These are phyloP conservation scores for Volvox carteri DNA, from an alignment of 163 green algal species.

Conservation along the genomic window DNA sequence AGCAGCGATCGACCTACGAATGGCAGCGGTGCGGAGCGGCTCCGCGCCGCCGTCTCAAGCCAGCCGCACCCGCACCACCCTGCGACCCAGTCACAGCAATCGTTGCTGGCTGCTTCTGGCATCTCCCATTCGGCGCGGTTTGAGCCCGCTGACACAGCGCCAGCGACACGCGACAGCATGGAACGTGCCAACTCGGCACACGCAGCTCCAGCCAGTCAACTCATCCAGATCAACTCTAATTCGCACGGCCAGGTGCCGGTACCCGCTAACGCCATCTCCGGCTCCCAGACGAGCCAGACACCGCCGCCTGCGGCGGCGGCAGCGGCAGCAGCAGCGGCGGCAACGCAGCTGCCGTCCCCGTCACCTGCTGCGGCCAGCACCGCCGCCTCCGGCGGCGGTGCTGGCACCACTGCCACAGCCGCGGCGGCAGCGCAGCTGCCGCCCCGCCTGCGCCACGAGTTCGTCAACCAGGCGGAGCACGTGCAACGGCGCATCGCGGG, in stretches of 20 bases:
- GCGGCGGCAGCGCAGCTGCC: conserved; percentile 17
- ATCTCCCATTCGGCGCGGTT: conserved; percentile 37
- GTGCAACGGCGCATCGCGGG: conserved; percentile 63
- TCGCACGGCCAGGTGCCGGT: background rate
- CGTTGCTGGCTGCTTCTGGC: background rate
- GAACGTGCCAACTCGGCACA: conserved; percentile 25
- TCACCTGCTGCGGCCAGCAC: background rate
- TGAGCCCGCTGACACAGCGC: background rate
- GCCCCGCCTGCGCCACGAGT: conserved; percentile 47
- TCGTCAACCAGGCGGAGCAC: conserved; percentile 42
- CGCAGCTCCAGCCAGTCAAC: background rate
- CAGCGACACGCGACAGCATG: background rate
- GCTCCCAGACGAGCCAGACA: background rate
- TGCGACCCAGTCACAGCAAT: background rate
- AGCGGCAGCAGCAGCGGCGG: background rate
- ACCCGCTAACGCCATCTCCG: background rate
- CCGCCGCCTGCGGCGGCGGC: background rate
- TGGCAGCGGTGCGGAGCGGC: conserved; percentile 25
- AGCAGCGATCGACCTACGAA: conserved; percentile 52
- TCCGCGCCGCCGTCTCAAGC: background rate
- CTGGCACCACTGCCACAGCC: background rate
- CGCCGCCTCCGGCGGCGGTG: background rate
- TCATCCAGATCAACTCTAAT: background rate
- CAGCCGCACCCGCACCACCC: conserved; percentile 12
- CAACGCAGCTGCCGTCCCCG: background rate